Evolutionary conservation across 306 rosid species (phyloP), one percentile per base, ranked within the genome.

Genomic region (Vigna mungo): DNA sequence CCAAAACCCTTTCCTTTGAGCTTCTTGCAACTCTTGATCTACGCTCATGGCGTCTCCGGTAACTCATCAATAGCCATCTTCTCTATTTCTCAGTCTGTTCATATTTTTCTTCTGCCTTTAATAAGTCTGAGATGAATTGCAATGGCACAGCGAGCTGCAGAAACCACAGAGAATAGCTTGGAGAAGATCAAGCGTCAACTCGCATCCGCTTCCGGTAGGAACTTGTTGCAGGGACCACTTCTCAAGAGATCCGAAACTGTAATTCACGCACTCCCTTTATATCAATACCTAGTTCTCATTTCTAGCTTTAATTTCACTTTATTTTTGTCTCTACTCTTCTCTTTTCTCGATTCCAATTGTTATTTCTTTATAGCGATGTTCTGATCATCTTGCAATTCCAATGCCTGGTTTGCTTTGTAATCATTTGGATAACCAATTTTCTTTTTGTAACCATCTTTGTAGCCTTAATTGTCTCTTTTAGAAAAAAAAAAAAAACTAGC

Each of bases 211-310:
- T 92, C 98, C 41, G 99, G 97, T 56, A 84, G 93, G 78, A 91
- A 84, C 72, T 78, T 93, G 87, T 85, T 96, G 84, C 99, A 96
- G 72, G 99, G 98, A 17, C 98, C 99, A 54, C 99, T 96, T 80
- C 99, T 92, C 62, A 96, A 96, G 90, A 93, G 97, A 90, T 96
- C 99, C 53, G 98, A 96, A 86, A 93, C 98, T 12, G 99, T 96
- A 89, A 13, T 27, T 71, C 64, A 25, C 63, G 59, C 75, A 0
- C 2, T 56, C 13, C 44, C n/a, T 56, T 43, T 61, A 15, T 61
- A 23, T 32, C 46, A 3, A 7, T 3, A 66, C 30, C 56, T 61
- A 18, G 51, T 47, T 70, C 21, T 37, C 66, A 1, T 74, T 61
- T 25, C 39, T 53, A 39, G 23, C 39, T 73, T 68, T 17, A 72